phyloP scores from a whole-genome alignment of 2,329 filamentous ascomycete species.

The Arachnomyces sp. region DNA sequence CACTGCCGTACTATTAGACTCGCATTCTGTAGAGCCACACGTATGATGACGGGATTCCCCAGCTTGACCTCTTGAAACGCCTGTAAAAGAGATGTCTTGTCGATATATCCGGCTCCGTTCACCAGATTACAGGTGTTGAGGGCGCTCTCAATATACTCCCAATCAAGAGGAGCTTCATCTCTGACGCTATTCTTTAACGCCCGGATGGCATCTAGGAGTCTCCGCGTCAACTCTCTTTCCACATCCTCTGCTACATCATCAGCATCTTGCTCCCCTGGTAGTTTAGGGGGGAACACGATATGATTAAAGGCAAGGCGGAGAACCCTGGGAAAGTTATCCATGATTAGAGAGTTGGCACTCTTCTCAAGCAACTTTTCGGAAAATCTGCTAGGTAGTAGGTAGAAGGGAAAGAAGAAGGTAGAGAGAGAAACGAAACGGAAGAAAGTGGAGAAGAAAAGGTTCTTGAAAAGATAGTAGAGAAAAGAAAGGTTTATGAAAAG shows the following conservation, averaged over 20 bases:
- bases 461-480: no score
- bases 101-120: conserved; percentile 12
- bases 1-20: conserved; percentile 35
- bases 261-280: conserved; percentile 28
- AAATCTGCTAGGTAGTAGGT: no score
- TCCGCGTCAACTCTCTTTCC: conserved; percentile 18
- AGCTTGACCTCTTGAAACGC: conserved; percentile 22
- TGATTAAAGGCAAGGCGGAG: conserved; percentile 27
- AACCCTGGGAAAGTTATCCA: conserved; percentile 1
- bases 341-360: no score
- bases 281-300: conserved; percentile 29
- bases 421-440: no score
- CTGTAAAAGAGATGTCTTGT: conserved; percentile 17
- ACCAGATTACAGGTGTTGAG: conserved; percentile 12
- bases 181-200: conserved; percentile 18
- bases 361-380: no score
- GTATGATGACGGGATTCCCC: conserved; percentile 33
- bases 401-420: no score
- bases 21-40: conserved; percentile 43
- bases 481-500: no score
- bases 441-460: no score
- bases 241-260: conserved; percentile 16
- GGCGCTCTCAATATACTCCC: conserved; percentile 9
- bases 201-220: conserved; percentile 12
- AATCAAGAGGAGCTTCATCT: conserved; percentile 10